phyloP scores from a whole-genome alignment of 495 filamentous ascomycete genomes.

The Daldinia bambusicola region DNA sequence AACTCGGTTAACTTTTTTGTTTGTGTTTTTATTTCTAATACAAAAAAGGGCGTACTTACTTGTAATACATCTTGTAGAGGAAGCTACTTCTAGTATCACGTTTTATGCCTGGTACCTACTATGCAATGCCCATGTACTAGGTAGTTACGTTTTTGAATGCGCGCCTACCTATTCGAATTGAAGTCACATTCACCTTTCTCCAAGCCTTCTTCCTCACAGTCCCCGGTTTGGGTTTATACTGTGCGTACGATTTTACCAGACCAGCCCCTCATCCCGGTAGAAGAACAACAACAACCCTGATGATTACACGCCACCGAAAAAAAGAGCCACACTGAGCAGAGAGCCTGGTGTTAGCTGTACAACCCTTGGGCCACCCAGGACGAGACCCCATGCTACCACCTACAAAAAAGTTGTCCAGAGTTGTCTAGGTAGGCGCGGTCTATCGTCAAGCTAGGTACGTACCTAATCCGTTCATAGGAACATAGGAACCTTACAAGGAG shows the following conservation, averaged over 20 bases:
- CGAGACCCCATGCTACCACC: conserved; percentile 39
- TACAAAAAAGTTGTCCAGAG: conserved; percentile 1
- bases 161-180: conserved; percentile 19
- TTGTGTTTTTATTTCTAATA: neutral
- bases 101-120: neutral
- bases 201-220: conserved; percentile 20
- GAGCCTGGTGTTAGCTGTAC: conserved; percentile 46
- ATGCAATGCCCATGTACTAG: neutral
- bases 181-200: conserved; percentile 8
- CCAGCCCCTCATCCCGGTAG: conserved; percentile 38
- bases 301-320: conserved; percentile 48
- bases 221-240: conserved; percentile 12
- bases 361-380: conserved; percentile 41
- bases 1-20: neutral
- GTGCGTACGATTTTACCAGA: conserved; percentile 36
- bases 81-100: neutral
- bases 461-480: conserved; percentile 11
- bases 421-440: conserved; percentile 13
- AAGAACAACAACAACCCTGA: conserved; percentile 38
- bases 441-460: conserved; percentile 12
- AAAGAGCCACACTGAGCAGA: conserved; percentile 46
- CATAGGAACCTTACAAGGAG: conserved; percentile 21
- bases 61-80: neutral
- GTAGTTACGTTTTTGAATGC: conserved; percentile 6
- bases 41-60: neutral